Evolutionary conservation across 2,329 filamentous ascomycete genomes (phyloP).

Genomic region (Incumbomyces lentus): DNA sequence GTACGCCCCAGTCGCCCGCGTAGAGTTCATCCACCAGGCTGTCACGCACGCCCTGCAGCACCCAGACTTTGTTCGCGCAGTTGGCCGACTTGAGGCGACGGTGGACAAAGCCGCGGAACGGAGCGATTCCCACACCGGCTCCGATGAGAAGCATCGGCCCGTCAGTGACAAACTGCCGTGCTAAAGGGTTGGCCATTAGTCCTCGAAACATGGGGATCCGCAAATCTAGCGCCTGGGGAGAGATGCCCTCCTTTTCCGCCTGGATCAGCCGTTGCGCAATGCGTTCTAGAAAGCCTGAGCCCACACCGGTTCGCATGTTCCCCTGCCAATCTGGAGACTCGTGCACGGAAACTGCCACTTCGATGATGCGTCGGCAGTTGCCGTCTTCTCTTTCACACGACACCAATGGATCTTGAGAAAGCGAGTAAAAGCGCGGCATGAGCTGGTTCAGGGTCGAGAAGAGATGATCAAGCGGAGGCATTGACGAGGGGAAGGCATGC

Average conservation of each 20-base stretch:
- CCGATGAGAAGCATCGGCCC: conserved; percentile 97
- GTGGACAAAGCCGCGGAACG: conserved; percentile 95
- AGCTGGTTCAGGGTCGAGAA: conserved; percentile 72
- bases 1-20: conserved; percentile 88
- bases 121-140: conserved; percentile 90
- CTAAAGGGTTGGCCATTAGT: conserved; percentile 92
- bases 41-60: conserved; percentile 88
- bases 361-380: conserved; percentile 68
- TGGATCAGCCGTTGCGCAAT: conserved; percentile 63
- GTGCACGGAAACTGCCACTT: conserved; percentile 94
- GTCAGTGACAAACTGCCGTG: conserved; percentile 81
- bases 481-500: conserved; percentile 80
- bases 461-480: conserved; percentile 73
- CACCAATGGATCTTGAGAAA: conserved; percentile 89
- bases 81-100: conserved; percentile 87
- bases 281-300: conserved; percentile 87
- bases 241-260: conserved; percentile 51
- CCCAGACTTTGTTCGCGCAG: conserved; percentile 96
- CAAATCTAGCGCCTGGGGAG: conserved; percentile 47
- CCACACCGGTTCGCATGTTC: conserved; percentile 67
- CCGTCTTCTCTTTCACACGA: conserved; percentile 58
- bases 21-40: conserved; percentile 92
- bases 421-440: conserved; percentile 97
- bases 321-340: conserved; percentile 70
- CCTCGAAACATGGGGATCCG: conserved; percentile 96